Base-by-base conservation (phyloP, 371 early-diverging fungal species). In the Coemansia sp. region DNA sequence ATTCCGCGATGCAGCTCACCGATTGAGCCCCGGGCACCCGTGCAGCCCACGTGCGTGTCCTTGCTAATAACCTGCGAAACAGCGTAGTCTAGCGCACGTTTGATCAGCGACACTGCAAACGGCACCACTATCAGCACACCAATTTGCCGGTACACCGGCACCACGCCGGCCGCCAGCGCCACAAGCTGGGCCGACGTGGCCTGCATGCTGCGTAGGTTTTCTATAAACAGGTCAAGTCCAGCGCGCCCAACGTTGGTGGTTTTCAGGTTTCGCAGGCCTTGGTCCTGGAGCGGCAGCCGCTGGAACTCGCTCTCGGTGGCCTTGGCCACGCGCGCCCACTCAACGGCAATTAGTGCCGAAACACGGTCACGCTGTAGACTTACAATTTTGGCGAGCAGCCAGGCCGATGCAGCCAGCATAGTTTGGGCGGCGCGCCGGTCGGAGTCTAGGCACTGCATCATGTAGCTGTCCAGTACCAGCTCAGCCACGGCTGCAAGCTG, bases 1-100 rank as follows among this genome's bases (percentile, higher is more conserved):
- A 88, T 87, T 31, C 84, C 86, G 31, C 69, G 69, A 38, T 86
- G 63, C 52, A 88, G 76, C 35, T 85, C 87, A 34, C 78, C 41
- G 12, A 57, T 42, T 41, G 39, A 49, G 64, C 36, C 31, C 30
- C 10, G 36, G 30, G 7, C 4, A 4, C 33, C 31, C 20, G 20
- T 35, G 3, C 30, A 43, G 35, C 14, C 33, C 14, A 48, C 39
- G 34, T 26, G 39, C 36, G 26, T 55, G 26, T 34, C 30, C 41
- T 1, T 49, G 49, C 20, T 55, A 30, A 36, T 11, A 38, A 10
- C 53, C 35, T 65, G 41, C 11, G 41, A 26, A 55, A 11, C n/a
- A 11, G 10, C 57, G 20, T 57, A 35, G 14, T 64, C 53, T n/a
- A 67, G 9, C 30, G 45, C 10, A 11, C 31, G 20, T 8, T 55